Evolutionary conservation across 805 yeast species (phyloP), one percentile per base, ranked within the genome.

Genomic region (Wickerhamiella brachini): DNA sequence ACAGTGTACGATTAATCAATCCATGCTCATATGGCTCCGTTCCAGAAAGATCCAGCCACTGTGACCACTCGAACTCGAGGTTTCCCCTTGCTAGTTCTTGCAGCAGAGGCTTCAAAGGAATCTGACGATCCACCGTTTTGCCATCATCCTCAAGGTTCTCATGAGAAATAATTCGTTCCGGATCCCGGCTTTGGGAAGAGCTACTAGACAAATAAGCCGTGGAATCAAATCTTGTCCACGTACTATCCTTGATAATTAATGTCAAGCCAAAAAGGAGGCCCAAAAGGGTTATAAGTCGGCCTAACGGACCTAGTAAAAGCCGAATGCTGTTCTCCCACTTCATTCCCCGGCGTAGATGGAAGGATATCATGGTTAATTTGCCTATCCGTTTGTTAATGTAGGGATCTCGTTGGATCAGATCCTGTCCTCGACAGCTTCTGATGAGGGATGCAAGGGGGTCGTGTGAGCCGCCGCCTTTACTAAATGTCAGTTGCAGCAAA

Each of bases 21-120:
- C 47, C 37, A 5, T 18, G n/a, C 9, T 57, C 56, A 43, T 21
- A 54, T 9, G 51, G 45, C 47, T 21, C 44, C 2, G 51, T 50
- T 20, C 51, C 53, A 23, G 54, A 48, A 15, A 62, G 56, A 48
- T 63, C 67, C 8, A 63, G 39, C 65, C 65, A 62, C 47, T 62
- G 57, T 13, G 52, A 21, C 67, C 67, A 63, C 34, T 57, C 52
- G 48, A 63, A 62, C n/a, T 23, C 46, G 45, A 45, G 38, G 24
- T 41, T 21, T 10, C 59, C 57, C 3, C 42, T 21, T 7, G 37
- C 44, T 13, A 57, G 45, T 10, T 31, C 24, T 17, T 26, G 21
- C 6, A 57, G 5, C 17, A 49, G 51, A 12, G 48, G 53, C 17
- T 26, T n/a, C 21, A 23, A 23, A 15, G 46, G 18, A 23, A 44